Conservation (phyloP, 129 eudicot genomes). For the Escallonia herrerae region DNA sequence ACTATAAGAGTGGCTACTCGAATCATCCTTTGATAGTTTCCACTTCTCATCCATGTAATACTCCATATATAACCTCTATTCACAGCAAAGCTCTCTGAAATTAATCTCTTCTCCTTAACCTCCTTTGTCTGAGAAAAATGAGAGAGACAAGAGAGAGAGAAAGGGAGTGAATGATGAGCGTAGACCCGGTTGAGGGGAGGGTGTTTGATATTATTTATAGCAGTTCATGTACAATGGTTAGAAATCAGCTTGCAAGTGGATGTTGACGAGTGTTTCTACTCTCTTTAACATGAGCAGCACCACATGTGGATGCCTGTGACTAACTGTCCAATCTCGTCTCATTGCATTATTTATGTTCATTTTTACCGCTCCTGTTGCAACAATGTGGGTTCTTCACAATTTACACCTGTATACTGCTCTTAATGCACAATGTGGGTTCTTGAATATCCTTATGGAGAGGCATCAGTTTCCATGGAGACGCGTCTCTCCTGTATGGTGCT, state of each 20-base stretch:
- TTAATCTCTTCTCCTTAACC: constrained; percentile 4
- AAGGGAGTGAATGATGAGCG: constrained; percentile 5
- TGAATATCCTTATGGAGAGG: constrained; percentile 14
- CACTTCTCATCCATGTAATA: constrained; percentile 70
- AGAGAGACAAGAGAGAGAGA: constrained; percentile 12
- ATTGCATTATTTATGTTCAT: not conserved
- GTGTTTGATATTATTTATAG: constrained; percentile 31
- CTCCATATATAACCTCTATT: constrained; percentile 18
- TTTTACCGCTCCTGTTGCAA: not conserved
- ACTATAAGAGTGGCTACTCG: constrained; percentile 24
- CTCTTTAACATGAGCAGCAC: constrained; percentile 16
- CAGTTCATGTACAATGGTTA: constrained; percentile 20
- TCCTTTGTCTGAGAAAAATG: constrained; percentile 4
- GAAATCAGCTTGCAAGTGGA: constrained; percentile 12
- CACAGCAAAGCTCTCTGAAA: not conserved
- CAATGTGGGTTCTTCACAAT: not conserved
- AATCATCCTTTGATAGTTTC: constrained; percentile 51
- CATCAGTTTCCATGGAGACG: constrained; percentile 11
- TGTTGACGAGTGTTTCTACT: constrained; percentile 20
- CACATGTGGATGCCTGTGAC: constrained; percentile 45
- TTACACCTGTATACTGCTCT: not conserved
- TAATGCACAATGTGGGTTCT: not conserved
- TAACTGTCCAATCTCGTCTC: constrained; percentile 26
- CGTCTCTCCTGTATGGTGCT: constrained; percentile 14
- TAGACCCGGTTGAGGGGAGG: constrained; percentile 29